Conservation (phyloP, 2,329 filamentous ascomycete species). For the Thelonectria olida region DNA sequence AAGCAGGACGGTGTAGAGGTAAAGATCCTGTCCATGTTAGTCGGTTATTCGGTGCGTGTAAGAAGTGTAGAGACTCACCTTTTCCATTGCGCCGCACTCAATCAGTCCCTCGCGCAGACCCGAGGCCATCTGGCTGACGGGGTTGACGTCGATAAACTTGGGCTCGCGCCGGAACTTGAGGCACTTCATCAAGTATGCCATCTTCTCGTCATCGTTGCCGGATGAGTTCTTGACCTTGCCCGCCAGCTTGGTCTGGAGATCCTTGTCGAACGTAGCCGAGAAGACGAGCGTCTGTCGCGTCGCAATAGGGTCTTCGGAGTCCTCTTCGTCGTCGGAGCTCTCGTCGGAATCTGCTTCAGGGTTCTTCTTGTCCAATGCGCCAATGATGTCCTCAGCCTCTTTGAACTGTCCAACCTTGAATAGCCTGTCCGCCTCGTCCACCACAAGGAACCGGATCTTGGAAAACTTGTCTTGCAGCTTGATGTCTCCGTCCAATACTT, state of each 20-base stretch:
- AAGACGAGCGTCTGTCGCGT: slow-evolving; percentile 91
- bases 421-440: slow-evolving; percentile 94
- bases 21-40: slow-evolving; percentile 73
- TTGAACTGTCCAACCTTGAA: slow-evolving; percentile 95
- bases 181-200: slow-evolving; percentile 92
- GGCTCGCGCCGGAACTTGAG: slow-evolving; percentile 88
- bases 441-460: slow-evolving; percentile 81
- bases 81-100: slow-evolving; percentile 92
- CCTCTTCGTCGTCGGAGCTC: slow-evolving; percentile 60
- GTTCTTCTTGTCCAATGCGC: slow-evolving; percentile 77
- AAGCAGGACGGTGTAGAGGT: slow-evolving; percentile 87
- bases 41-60: neutral
- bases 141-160: slow-evolving; percentile 92
- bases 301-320: slow-evolving; percentile 55
- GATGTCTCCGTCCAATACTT: slow-evolving; percentile 82
- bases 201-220: slow-evolving; percentile 76
- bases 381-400: slow-evolving; percentile 88
- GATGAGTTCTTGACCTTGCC: slow-evolving; percentile 50
- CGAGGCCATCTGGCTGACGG: slow-evolving; percentile 86
- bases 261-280: slow-evolving; percentile 94
- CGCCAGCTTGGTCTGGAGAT: slow-evolving; percentile 88
- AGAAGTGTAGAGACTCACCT: slow-evolving; percentile 61
- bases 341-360: slow-evolving; percentile 66
- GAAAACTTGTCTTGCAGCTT: slow-evolving; percentile 76
- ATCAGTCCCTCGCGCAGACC: slow-evolving; percentile 88